A percentile compares a stretch with the other conserved stretches of the same genome.
phyloP scores from a whole-genome alignment of 75 land plant species.

The Cunninghamia lanceolata region DNA sequence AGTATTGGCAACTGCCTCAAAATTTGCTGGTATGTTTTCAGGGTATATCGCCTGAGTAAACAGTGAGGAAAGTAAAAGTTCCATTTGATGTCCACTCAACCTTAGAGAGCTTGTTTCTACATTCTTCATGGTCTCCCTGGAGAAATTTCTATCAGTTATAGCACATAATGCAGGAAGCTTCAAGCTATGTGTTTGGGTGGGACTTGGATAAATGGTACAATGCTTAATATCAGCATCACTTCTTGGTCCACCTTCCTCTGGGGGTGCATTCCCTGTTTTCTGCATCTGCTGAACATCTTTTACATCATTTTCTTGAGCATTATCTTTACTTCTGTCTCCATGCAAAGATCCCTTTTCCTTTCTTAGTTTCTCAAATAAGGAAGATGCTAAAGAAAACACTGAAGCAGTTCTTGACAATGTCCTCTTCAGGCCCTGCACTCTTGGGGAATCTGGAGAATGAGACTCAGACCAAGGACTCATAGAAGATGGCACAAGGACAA shows the following conservation, averaged over 20 bases:
- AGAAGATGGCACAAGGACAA: slow-evolving; percentile 88
- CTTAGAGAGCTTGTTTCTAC: slow-evolving; percentile 45
- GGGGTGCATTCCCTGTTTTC: slow-evolving; percentile 2
- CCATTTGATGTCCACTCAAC: slow-evolving; percentile 75
- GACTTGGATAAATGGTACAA: slow-evolving; percentile 36
- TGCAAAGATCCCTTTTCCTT: slow-evolving; percentile 37
- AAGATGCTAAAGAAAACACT: slow-evolving; percentile 88
- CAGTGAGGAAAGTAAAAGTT: slow-evolving; percentile 76
- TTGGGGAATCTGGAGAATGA: slow-evolving; percentile 22
- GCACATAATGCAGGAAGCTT: slow-evolving; percentile 18
- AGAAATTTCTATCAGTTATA: slow-evolving; percentile 20
- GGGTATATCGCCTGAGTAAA: slow-evolving; percentile 62
- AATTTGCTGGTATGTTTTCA: slow-evolving; percentile 74
- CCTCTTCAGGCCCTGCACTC: slow-evolving; percentile 33
- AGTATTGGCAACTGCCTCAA: slow-evolving; percentile 90
- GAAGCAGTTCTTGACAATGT: slow-evolving; percentile 71
- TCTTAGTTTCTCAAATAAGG: slow-evolving; percentile 79
- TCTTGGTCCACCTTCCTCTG: slow-evolving; percentile 9
- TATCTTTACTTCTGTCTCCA: slow-evolving; percentile 20
- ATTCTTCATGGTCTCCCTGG: neutral
- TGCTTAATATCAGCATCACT: slow-evolving; percentile 17
- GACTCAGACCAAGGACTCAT: slow-evolving; percentile 38
- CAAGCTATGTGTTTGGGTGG: slow-evolving; percentile 34
- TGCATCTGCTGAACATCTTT: slow-evolving; percentile 1
- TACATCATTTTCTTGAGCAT: slow-evolving; percentile 4